Conservation (phyloP, 805 yeast species). For the Wickerhamiella brachini region DNA sequence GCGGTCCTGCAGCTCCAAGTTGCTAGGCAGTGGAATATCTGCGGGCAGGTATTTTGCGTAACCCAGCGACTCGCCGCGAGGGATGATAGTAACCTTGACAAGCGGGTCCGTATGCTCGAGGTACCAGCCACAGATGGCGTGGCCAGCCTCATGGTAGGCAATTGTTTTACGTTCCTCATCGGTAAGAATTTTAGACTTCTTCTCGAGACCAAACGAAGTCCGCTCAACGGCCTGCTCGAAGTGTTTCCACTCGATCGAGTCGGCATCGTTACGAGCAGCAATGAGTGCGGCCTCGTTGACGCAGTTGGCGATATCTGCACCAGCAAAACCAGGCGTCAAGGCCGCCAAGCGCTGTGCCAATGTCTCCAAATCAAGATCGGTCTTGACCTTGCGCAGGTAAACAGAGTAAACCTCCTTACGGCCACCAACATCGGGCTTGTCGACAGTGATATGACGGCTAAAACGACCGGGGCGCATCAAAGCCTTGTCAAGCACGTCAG, state of each 20-base stretch:
- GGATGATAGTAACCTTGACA: slow-evolving; percentile 88
- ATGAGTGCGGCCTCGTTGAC: slow-evolving; percentile 95
- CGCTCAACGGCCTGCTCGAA: slow-evolving; percentile 96
- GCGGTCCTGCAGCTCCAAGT: slow-evolving; percentile 68
- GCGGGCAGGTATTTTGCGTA: slow-evolving; percentile 96
- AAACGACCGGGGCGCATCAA: slow-evolving; percentile 95
- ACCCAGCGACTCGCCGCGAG: slow-evolving; percentile 93
- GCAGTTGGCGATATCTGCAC: slow-evolving; percentile 96
- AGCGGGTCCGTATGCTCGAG: slow-evolving; percentile 84
- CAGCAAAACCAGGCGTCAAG: slow-evolving; percentile 93
- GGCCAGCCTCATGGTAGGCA: slow-evolving; percentile 98
- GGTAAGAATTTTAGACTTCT: slow-evolving; percentile 68
- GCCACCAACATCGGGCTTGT: slow-evolving; percentile 89
- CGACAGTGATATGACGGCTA: slow-evolving; percentile 83
- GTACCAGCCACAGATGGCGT: slow-evolving; percentile 97
- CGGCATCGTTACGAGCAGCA: slow-evolving; percentile 75
- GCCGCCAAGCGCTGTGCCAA: slow-evolving; percentile 86
- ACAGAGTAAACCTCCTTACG: slow-evolving; percentile 86
- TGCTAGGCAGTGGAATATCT: slow-evolving; percentile 67
- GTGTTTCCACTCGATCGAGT: slow-evolving; percentile 58
- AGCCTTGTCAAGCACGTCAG: slow-evolving; percentile 87
- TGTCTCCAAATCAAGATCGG: slow-evolving; percentile 37
- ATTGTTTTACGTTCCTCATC: slow-evolving; percentile 81
- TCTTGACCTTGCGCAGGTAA: slow-evolving; percentile 59
- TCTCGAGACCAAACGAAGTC: slow-evolving; percentile 91